Evolutionary conservation across 2,329 filamentous ascomycete species (phyloP).

Genomic region (Fusarium sp.): DNA sequence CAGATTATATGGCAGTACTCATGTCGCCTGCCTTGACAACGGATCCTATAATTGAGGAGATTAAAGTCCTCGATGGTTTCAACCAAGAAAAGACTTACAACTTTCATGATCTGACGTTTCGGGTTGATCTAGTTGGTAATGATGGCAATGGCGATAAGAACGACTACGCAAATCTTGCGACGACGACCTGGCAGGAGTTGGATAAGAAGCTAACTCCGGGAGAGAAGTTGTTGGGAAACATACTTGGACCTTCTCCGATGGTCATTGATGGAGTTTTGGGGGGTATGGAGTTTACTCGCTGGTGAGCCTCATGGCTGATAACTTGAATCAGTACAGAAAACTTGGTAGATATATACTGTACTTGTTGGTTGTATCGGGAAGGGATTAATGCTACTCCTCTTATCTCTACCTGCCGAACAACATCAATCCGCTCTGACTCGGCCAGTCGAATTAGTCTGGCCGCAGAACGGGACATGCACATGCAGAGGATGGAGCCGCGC

Average conservation of each 20-base stretch:
- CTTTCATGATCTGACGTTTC: neutral
- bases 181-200: rapidly evolving
- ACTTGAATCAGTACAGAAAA: too few species aligned
- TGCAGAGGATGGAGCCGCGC: neutral
- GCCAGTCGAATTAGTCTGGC: neutral
- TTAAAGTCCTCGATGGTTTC: rapidly evolving
- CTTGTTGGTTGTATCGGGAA: neutral
- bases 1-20: neutral
- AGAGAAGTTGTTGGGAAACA: neutral
- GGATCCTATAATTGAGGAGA: neutral
- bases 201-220: neutral
- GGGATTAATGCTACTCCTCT: neutral
- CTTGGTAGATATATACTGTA: too few species aligned
- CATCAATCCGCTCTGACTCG: neutral
- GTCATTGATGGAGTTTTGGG: rapidly evolving
- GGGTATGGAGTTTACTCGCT: neutral
- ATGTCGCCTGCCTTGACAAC: neutral
- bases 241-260: neutral
- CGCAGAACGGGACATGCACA: neutral
- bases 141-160: rapidly evolving
- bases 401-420: neutral
- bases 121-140: neutral
- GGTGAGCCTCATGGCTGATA: too few species aligned
- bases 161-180: rapidly evolving
- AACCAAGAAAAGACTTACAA: rapidly evolving